Evolutionary conservation across 1,284 basidiomycete species (phyloP).

Genomic region (Quambalaria eucalypti): DNA sequence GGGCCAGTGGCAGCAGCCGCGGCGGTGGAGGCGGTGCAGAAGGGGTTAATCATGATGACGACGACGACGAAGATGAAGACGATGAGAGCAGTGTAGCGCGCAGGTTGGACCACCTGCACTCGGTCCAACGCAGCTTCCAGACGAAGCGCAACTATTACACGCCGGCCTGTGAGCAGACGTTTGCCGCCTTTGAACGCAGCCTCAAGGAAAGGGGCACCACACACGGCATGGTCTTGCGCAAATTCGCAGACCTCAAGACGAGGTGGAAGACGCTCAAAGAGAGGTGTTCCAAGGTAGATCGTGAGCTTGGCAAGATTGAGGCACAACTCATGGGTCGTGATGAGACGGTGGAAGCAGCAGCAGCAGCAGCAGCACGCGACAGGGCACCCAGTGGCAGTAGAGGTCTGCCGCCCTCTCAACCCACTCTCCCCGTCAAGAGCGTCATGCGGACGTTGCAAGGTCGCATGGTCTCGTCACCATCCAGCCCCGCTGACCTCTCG

Average conservation of each 20-base stretch:
- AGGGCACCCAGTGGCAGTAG: not conserved
- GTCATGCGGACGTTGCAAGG: too few relatives aligned
- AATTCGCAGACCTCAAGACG: slow-evolving; percentile 73
- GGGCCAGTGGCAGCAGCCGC: too few relatives aligned
- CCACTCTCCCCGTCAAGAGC: not conserved
- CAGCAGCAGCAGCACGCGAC: not conserved
- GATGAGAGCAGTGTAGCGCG: slow-evolving; percentile 9
- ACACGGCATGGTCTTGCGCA: slow-evolving; percentile 82
- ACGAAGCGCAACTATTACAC: slow-evolving; percentile 64
- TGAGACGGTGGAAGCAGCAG: not conserved
- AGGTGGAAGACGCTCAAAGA: slow-evolving; percentile 71
- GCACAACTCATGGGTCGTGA: slow-evolving; percentile 18
- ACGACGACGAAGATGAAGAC: slow-evolving; percentile 11
- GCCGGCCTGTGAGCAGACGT: slow-evolving; percentile 79
- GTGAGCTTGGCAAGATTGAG: slow-evolving; percentile 68
- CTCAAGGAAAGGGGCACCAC: slow-evolving; percentile 80
- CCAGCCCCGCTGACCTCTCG: too few relatives aligned
- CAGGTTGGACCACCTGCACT: slow-evolving; percentile 19
- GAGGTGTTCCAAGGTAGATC: slow-evolving; percentile 64
- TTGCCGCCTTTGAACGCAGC: slow-evolving; percentile 85
- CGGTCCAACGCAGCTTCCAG: slow-evolving; percentile 19
- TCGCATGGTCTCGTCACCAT: too few relatives aligned
- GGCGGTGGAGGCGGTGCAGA: slow-evolving; percentile 11
- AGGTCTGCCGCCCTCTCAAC: not conserved
- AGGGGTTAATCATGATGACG: not conserved